phyloP scores from a whole-genome alignment of 2,329 filamentous ascomycete genomes.

The Ascochyta clinopodiicola region DNA sequence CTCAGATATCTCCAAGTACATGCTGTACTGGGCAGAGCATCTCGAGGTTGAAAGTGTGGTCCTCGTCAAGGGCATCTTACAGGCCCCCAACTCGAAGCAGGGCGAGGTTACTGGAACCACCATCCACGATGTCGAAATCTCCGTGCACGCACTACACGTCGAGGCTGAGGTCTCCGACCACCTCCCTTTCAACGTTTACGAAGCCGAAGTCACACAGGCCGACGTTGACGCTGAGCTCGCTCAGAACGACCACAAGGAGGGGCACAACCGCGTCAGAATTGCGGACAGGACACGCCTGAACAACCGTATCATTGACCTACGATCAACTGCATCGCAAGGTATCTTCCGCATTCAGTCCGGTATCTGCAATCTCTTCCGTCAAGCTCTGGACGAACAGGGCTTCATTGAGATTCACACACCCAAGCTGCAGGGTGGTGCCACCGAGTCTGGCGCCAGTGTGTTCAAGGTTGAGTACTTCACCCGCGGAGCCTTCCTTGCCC shows the following conservation, averaged over 20 bases:
- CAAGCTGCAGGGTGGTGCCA: slow-evolving; percentile 87
- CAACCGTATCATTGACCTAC: slow-evolving; percentile 82
- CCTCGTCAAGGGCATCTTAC: slow-evolving; percentile 75
- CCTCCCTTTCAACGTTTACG: slow-evolving; percentile 73
- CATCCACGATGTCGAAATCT: slow-evolving; percentile 77
- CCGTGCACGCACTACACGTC: slow-evolving; percentile 70
- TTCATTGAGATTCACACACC: slow-evolving; percentile 96
- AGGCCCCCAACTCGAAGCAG: slow-evolving; percentile 69
- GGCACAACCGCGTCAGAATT: slow-evolving; percentile 65
- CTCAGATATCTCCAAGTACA: slow-evolving; percentile 70
- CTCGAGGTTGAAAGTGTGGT: slow-evolving; percentile 80
- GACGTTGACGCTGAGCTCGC: slow-evolving; percentile 60
- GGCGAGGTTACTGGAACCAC: slow-evolving; percentile 77
- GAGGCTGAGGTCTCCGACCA: slow-evolving; percentile 67
- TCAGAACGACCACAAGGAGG: slow-evolving; percentile 62
- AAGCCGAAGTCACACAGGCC: slow-evolving; percentile 68
- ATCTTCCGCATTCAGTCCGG: slow-evolving; percentile 87
- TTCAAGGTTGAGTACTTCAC: slow-evolving; percentile 94
- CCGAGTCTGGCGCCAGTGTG: slow-evolving; percentile 88
- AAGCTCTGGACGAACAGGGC: slow-evolving; percentile 73
- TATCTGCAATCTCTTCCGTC: slow-evolving; percentile 80
- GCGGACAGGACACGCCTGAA: slow-evolving; percentile 75
- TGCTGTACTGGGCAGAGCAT: slow-evolving; percentile 88
- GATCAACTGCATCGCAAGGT: slow-evolving; percentile 84
- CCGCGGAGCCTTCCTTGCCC: slow-evolving; percentile 83